These are phyloP conservation scores for Ampelomyces quisqualis DNA, from an alignment of 2,329 filamentous ascomycete genomes.

Conservation along the genomic window DNA sequence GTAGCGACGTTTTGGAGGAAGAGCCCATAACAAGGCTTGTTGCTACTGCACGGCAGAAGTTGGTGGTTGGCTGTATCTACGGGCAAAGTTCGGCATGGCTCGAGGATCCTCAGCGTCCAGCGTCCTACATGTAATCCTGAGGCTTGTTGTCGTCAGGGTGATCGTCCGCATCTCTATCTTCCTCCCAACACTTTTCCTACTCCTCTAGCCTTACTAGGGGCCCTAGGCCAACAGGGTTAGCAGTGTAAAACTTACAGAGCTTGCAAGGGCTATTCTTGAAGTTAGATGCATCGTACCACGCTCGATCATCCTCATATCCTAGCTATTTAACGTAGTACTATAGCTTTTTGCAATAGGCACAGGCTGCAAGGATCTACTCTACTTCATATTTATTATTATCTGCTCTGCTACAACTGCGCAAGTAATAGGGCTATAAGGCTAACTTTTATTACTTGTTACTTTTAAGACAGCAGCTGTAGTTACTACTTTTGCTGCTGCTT, in stretches of 20 bases:
- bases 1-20: neutral
- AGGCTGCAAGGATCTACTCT: slow-evolving; percentile 6
- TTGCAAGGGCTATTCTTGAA: slow-evolving; percentile 12
- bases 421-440: slow-evolving; percentile 1
- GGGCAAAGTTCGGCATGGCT: slow-evolving; percentile 1
- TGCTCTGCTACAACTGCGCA: slow-evolving; percentile 1
- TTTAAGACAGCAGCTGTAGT: neutral
- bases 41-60: neutral
- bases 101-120: neutral
- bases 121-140: neutral
- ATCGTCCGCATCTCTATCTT: slow-evolving; percentile 14
- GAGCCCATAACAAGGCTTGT: neutral
- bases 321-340: slow-evolving; percentile 12
- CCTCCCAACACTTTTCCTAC: slow-evolving; percentile 14
- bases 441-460: slow-evolving; percentile 1
- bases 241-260: slow-evolving; percentile 9
- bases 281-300: slow-evolving; percentile 11
- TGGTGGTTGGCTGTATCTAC: slow-evolving; percentile 1
- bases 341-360: slow-evolving; percentile 6
- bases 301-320: slow-evolving; percentile 7
- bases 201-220: slow-evolving; percentile 10
- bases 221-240: slow-evolving; percentile 8
- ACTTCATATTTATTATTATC: slow-evolving; percentile 11
- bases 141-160: slow-evolving; percentile 8
- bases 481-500: neutral